phyloP scores from a whole-genome alignment of 495 filamentous ascomycete genomes.

The Melanomma pulvis-pyrius region DNA sequence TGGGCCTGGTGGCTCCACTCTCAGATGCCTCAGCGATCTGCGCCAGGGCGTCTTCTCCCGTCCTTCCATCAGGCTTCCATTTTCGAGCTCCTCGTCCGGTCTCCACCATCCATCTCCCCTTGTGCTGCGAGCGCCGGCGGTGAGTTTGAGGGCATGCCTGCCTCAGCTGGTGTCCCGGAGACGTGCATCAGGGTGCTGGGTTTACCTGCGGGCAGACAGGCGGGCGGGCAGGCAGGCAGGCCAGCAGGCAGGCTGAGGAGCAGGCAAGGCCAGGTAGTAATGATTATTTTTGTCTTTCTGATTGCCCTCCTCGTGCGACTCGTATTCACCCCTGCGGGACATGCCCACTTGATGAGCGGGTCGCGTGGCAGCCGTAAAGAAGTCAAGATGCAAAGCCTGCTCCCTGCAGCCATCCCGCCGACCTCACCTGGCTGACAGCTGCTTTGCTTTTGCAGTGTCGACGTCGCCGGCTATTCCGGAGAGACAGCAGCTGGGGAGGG shows the following conservation, averaged over 20 bases:
- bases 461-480: slow-evolving; percentile 1
- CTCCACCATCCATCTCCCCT: not conserved
- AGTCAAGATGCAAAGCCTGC: not conserved
- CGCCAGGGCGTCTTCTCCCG: slow-evolving; percentile 34
- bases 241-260: slow-evolving; percentile 17
- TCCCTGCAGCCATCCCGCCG: not conserved
- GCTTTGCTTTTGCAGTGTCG: not conserved
- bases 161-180: not conserved
- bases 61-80: slow-evolving; percentile 35
- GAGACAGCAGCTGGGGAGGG: not conserved
- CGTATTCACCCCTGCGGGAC: slow-evolving; percentile 9
- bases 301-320: slow-evolving; percentile 19
- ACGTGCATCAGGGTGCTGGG: not conserved
- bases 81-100: not conserved
- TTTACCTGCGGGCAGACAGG: not conserved
- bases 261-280: slow-evolving; percentile 9
- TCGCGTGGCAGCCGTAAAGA: slow-evolving; percentile 5
- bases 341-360: not conserved
- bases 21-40: slow-evolving; percentile 12
- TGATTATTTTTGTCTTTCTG: slow-evolving; percentile 32
- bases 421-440: not conserved
- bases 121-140: not conserved
- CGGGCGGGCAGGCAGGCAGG: not conserved
- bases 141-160: slow-evolving; percentile 11
- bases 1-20: slow-evolving; percentile 6